These are phyloP conservation scores for Stramenopiles sp. DNA, from an alignment of 352 stramenopile species.

Conservation along the genomic window DNA sequence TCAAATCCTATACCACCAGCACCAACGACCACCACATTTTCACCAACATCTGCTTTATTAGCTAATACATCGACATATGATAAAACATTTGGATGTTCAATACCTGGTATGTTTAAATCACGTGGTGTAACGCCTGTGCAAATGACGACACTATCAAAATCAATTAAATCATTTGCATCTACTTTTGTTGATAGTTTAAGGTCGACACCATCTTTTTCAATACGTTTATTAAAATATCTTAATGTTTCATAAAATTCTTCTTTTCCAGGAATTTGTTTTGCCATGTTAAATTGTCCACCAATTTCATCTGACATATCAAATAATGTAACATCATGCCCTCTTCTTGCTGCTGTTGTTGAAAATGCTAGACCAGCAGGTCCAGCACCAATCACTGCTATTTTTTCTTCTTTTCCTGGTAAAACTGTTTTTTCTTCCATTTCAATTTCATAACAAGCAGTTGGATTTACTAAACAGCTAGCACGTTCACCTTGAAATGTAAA, in stretches of 20 bases:
- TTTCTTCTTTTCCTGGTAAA: slow-evolving; percentile 19
- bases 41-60: slow-evolving; percentile 55
- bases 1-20: slow-evolving; percentile 95
- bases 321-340: slow-evolving; percentile 74
- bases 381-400: slow-evolving; percentile 69
- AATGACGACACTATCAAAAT: slow-evolving; percentile 77
- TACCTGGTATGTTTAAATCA: slow-evolving; percentile 54
- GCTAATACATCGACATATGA: slow-evolving; percentile 86
- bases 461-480: slow-evolving; percentile 86
- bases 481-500: slow-evolving; percentile 85
- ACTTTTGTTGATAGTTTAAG: slow-evolving; percentile 41
- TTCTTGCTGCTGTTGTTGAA: slow-evolving; percentile 50
- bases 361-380: slow-evolving; percentile 78
- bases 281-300: slow-evolving; percentile 89
- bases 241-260: slow-evolving; percentile 93
- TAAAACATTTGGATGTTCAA: slow-evolving; percentile 62
- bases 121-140: slow-evolving; percentile 78
- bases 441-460: slow-evolving; percentile 74
- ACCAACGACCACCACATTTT: slow-evolving; percentile 80
- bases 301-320: slow-evolving; percentile 66
- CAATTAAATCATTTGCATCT: slow-evolving; percentile 29
- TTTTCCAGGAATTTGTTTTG: slow-evolving; percentile 84
- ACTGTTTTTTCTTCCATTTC: slow-evolving; percentile 35
- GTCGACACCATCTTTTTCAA: slow-evolving; percentile 58
- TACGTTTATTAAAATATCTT: slow-evolving; percentile 70